A percentile compares a stretch with the other conserved stretches of the same genome.
phyloP scores from a whole-genome alignment of 129 eudicot genomes.

The Helianthus tuberosus region DNA sequence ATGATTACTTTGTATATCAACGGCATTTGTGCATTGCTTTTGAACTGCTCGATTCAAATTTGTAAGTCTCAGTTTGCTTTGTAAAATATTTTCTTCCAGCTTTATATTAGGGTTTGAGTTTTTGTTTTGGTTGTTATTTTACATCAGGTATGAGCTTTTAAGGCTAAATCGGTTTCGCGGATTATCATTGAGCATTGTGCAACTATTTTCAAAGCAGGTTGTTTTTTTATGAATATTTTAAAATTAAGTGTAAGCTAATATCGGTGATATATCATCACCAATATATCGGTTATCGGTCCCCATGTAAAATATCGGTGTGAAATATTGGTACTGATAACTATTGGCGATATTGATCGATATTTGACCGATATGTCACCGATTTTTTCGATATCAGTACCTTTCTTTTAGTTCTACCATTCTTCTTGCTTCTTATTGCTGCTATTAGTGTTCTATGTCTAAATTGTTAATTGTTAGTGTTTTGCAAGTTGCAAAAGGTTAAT shows the following conservation, averaged over 20 bases:
- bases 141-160: conserved; percentile 84
- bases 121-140: conserved; percentile 15
- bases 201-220: conserved; percentile 95
- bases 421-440: too few relatives aligned
- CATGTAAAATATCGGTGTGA: too few relatives aligned
- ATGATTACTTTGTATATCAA: conserved; percentile 89
- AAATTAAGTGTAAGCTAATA: background rate
- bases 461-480: too few relatives aligned
- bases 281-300: too few relatives aligned
- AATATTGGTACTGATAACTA: too few relatives aligned
- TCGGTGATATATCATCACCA: too few relatives aligned
- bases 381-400: too few relatives aligned
- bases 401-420: too few relatives aligned
- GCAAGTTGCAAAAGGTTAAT: too few relatives aligned
- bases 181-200: conserved; percentile 86
- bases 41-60: conserved; percentile 83
- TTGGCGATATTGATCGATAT: too few relatives aligned
- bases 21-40: conserved; percentile 92
- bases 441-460: too few relatives aligned
- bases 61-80: conserved; percentile 58
- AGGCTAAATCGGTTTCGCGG: conserved; percentile 85
- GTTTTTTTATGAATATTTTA: conserved; percentile 12
- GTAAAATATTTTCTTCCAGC: conserved; percentile 3
- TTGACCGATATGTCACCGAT: too few relatives aligned
- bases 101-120: conserved; percentile 6